These are phyloP conservation scores for Clonostachys rosea DNA, from an alignment of 2,329 filamentous ascomycete genomes.

Conservation along the genomic window DNA sequence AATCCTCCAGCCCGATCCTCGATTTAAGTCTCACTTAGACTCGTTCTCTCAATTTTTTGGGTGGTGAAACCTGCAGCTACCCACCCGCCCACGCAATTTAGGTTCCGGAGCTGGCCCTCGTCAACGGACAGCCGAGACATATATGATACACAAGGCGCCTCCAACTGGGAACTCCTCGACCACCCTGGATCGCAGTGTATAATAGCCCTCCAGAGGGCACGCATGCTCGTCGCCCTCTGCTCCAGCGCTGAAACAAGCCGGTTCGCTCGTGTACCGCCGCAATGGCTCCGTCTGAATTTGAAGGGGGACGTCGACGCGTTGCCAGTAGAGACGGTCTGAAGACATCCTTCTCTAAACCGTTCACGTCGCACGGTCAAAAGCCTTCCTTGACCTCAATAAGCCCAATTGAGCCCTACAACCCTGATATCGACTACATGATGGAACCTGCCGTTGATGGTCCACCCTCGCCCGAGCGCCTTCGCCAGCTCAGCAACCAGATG, in stretches of 20 bases:
- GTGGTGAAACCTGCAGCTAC: too few species aligned
- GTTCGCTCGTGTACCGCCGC: not conserved
- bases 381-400: conserved; percentile 8
- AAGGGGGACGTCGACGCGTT: too few species aligned
- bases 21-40: not conserved
- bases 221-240: conserved; percentile 5
- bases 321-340: too few species aligned
- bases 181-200: not conserved
- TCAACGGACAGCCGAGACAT: not conserved
- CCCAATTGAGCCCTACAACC: conserved; percentile 5
- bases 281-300: not conserved
- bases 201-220: conserved; percentile 3
- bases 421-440: conserved; percentile 36
- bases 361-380: not conserved
- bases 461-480: conserved; percentile 54
- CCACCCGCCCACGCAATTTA: not conserved
- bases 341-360: too few species aligned
- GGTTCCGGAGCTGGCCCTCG: not conserved
- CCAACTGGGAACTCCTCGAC: not conserved
- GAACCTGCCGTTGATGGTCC: conserved; percentile 57
- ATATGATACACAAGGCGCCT: too few species aligned
- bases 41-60: not conserved
- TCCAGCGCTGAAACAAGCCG: not conserved
- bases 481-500: conserved; percentile 55
- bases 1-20: not conserved